These are phyloP conservation scores for Penstemon eatonii DNA, from an alignment of 257 asterid genomes.

Conservation along the genomic window DNA sequence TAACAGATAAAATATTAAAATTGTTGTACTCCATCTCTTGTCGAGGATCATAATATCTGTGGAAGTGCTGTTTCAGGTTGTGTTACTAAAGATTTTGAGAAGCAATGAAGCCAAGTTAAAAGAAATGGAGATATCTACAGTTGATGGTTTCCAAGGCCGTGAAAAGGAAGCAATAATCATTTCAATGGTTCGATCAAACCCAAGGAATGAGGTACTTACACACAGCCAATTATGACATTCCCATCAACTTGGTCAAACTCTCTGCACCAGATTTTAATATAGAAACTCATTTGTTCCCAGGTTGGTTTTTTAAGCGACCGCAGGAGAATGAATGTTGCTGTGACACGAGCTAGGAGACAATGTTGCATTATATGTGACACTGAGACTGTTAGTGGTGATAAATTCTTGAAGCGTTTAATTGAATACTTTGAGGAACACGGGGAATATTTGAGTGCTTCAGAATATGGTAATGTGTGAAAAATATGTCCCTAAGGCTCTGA, in stretches of 20 bases:
- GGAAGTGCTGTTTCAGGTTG: conserved; percentile 56
- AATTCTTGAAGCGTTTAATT: conserved; percentile 74
- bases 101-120: conserved; percentile 75
- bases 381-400: conserved; percentile 87
- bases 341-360: conserved; percentile 95
- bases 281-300: conserved; percentile 38
- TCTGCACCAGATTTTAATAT: conserved; percentile 12
- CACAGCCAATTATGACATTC: background rate
- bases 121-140: conserved; percentile 89
- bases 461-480: conserved; percentile 45
- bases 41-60: conserved; percentile 17
- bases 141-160: conserved; percentile 98
- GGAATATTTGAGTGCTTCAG: conserved; percentile 94
- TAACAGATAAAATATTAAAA: background rate
- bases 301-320: conserved; percentile 94
- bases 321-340: conserved; percentile 96
- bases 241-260: conserved; percentile 24
- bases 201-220: conserved; percentile 76
- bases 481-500: no score
- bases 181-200: conserved; percentile 95
- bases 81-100: conserved; percentile 70
- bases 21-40: conserved; percentile 12
- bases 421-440: conserved; percentile 91
- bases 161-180: conserved; percentile 96
- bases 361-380: conserved; percentile 93